Evolutionary conservation across 306 rosid genomes (phyloP), one percentile per base, ranked within the genome.

Genomic region (Dryas drummondii): DNA sequence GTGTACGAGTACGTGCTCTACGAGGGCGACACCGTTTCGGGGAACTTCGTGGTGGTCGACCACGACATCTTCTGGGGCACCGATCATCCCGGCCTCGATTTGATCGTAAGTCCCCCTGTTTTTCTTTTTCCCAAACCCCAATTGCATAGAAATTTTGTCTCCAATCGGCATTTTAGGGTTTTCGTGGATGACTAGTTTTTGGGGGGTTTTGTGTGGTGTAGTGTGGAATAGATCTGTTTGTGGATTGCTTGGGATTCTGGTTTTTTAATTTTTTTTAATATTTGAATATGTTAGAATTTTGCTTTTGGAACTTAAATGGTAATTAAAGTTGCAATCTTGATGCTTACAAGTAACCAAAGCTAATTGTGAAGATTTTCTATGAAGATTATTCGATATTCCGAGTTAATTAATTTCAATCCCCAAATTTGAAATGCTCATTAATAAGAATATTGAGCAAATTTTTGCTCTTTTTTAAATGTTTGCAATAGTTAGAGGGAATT

Each of bases 31-130:
- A 61, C 85, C 3, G 82, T 96, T 65, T 85, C 97, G 1, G 99
- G 99, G 1, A 96, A 96, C 66, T 96, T 92, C 51, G 99, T 96
- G 6, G 99, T 96, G 14, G 98, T 92, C 62, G 97, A 96, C 71
- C 98, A 92, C 70, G 99, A 90, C 17, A 96, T 96, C 75, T 96
- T 92, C 90, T 96, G 99, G 99, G 50, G 82, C 76, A 71, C 90
- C 53, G 99, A 96, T 90, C 99, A 96, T 79, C 98, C 99, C 6
- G 99, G 99, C 73, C 84, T 96, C 55, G 98, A 92, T 80, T 84
- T 96, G 71, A 82, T 88, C 70, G 99, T 96, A 45, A 81, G 83
- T 70, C 11, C 22, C 1, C 19, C 14, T 47, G 13, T 48, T 40
- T 1, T n/a, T 12, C 15, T 3, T 5, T 5, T 72, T 8, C 10